Base-by-base conservation (phyloP, 192 early-diverging fungal genomes). In the Rhizoclosmatium sp. region DNA sequence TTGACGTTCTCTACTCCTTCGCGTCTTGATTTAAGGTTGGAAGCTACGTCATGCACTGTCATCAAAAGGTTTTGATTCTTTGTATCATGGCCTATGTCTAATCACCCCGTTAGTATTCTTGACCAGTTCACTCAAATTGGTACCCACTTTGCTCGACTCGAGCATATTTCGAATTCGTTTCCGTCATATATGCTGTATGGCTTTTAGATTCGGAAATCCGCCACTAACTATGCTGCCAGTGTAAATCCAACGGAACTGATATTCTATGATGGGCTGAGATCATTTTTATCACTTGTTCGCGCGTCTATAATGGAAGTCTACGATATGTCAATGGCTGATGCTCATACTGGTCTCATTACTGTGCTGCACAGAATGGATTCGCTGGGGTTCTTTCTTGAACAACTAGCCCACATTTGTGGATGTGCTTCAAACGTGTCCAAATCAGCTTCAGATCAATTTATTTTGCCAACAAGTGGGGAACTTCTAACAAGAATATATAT, bases 181-280 rank as follows among this genome's bases (percentile, higher is more conserved):
- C 42, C 66, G 47, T 68, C 66, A 10, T 68, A 47, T 41, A 41
- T 68, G 12, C 42, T 46, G 14, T 12, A 41, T 46, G 7, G 40
- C 40, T 64, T 21, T 64, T 64, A 16, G 5, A 41, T 64, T 5
- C 10, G 5, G 21, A 39, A 9, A 10, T 16, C 21, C 61, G 5
- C 21, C 12, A 16, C 14, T 16, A 31, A 31, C 31, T 31, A 31
- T 31, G 31, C 9, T 65, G 5, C 5, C 47, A 68, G 66, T 42
- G 12, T 68, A 16, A 47, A 42, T 46, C 40, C 40, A 5, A 68
- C 66, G 5, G 47, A 68, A 42, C 40, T 68, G 66, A 68, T 68
- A 39, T 68, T 68, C 21, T 68, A 47, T 46, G 66, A 68, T 42
- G 47, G 40, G 9, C 47, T 68, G 21, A n/a, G 66, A 42, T 68